Conservation (phyloP, 2,329 filamentous ascomycete genomes). For the Epichloe glyceriae region DNA sequence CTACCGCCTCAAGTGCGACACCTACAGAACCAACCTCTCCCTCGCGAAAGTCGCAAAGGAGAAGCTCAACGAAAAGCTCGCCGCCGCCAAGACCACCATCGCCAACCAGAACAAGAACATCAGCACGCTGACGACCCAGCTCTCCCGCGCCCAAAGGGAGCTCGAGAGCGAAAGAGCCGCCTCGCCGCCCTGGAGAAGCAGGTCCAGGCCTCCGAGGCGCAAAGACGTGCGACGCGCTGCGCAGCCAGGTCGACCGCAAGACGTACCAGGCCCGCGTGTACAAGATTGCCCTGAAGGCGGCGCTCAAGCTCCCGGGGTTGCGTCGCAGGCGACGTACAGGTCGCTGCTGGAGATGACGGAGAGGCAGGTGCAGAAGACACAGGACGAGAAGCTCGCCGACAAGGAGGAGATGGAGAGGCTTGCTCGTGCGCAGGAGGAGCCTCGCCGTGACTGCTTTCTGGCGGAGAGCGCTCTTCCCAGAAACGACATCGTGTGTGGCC, state of each 20-base stretch:
- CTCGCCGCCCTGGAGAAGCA: background rate
- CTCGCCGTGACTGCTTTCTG: background rate
- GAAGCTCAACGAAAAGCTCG: background rate
- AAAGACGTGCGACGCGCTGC: background rate
- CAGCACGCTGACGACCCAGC: background rate
- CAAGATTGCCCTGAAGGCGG: conserved; percentile 5
- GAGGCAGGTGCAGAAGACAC: background rate
- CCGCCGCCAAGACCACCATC: background rate
- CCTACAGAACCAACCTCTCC: background rate
- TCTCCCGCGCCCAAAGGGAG: background rate
- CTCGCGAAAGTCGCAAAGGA: background rate
- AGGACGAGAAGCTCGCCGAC: background rate
- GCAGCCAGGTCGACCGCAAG: background rate
- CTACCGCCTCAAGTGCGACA: background rate
- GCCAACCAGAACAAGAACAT: background rate
- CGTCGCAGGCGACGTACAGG: background rate
- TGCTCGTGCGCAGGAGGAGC: background rate
- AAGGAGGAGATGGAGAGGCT: background rate
- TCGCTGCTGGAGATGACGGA: conserved; percentile 1
- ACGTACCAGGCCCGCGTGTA: conserved; percentile 1
- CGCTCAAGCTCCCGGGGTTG: conserved; percentile 3
- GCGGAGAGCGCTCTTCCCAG: background rate
- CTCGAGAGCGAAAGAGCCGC: background rate
- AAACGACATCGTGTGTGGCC: background rate
- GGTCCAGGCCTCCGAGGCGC: background rate